Conservation (phyloP, 106 monocot species). For the Agapanthus africanus region DNA sequence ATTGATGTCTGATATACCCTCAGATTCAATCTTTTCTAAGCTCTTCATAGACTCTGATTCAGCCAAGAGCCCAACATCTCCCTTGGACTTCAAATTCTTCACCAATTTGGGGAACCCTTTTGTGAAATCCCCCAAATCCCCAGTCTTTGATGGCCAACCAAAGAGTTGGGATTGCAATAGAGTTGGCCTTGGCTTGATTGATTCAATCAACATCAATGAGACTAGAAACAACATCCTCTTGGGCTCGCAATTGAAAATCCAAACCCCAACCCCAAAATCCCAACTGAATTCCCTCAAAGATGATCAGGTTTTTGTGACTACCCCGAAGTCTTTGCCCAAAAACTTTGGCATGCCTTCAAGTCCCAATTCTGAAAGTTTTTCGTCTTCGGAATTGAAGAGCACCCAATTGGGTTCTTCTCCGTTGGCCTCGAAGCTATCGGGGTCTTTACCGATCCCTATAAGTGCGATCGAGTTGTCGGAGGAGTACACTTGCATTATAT, state of each 20-base stretch:
- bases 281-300: no score
- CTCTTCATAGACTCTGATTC: slow-evolving; percentile 30
- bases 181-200: slow-evolving; percentile 58
- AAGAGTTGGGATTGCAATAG: no score
- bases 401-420: neutral
- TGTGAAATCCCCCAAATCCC: slow-evolving; percentile 26
- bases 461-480: slow-evolving; percentile 71
- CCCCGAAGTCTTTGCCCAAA: neutral
- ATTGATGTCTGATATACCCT: slow-evolving; percentile 8
- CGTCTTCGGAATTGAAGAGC: neutral
- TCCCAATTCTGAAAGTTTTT: slow-evolving; percentile 9
- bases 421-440: neutral
- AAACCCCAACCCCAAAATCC: no score
- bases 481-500: slow-evolving; percentile 77
- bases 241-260: slow-evolving; percentile 29
- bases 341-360: neutral
- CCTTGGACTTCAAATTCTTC: slow-evolving; percentile 46
- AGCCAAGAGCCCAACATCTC: slow-evolving; percentile 69
- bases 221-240: slow-evolving; percentile 31
- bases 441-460: slow-evolving; percentile 15
- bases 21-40: slow-evolving; percentile 13
- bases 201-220: slow-evolving; percentile 42
- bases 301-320: neutral
- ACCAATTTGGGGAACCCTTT: slow-evolving; percentile 30
- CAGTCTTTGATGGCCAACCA: slow-evolving; percentile 15